A percentile compares a stretch with the other conserved stretches of the same genome.
phyloP scores from a whole-genome alignment of 805 yeast species.

The Zygosaccharomyces bailii region DNA sequence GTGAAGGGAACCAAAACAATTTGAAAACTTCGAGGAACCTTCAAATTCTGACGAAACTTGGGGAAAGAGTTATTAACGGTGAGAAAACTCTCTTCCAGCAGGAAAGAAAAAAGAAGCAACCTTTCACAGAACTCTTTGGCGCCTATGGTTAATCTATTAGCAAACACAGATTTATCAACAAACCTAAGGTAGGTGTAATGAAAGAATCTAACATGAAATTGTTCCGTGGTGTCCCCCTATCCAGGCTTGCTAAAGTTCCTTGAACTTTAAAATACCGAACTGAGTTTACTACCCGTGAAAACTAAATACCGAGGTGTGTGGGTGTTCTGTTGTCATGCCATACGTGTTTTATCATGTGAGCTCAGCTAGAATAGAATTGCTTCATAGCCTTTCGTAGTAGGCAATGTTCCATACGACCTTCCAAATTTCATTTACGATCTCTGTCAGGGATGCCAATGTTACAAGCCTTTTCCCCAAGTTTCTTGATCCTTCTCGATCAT shows the following conservation, averaged over 20 bases:
- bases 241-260: background rate
- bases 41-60: background rate
- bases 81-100: background rate
- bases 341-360: background rate
- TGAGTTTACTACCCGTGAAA: background rate
- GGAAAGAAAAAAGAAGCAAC: background rate
- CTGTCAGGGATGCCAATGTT: too few relatives aligned
- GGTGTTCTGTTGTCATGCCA: background rate
- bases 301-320: background rate
- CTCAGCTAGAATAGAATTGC: too few relatives aligned
- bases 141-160: background rate
- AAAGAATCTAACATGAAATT: background rate
- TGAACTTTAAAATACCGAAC: background rate
- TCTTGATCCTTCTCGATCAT: background rate
- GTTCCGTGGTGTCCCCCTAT: constrained; percentile 2
- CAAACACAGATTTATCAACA: background rate
- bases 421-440: too few relatives aligned
- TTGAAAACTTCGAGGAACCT: background rate
- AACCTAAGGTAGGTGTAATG: background rate
- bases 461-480: too few relatives aligned
- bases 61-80: background rate
- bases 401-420: too few relatives aligned
- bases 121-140: background rate
- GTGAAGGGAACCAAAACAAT: background rate
- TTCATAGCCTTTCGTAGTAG: too few relatives aligned